A percentile compares a stretch with the other conserved stretches of the same genome.
These are phyloP conservation scores for Blastomyces gilchristii DNA, from an alignment of 2,329 filamentous ascomycete species.

Conservation along the genomic window DNA sequence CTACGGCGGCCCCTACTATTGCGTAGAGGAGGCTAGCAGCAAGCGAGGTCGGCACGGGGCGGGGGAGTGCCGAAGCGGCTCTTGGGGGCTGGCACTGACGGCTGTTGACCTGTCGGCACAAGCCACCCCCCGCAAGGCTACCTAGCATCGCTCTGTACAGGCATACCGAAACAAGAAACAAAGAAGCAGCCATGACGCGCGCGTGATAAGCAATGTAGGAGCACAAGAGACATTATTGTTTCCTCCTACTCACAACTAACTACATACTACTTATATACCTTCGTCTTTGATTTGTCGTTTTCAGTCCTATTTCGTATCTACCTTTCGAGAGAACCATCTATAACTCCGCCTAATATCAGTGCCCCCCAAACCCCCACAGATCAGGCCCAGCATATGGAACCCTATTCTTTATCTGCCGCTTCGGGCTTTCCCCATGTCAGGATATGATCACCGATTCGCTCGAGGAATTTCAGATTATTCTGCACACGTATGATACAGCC, in stretches of 20 bases:
- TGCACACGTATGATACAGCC: neutral
- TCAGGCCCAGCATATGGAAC: conserved; percentile 2
- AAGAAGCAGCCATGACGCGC: neutral
- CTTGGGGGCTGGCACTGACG: neutral
- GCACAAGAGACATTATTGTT: neutral
- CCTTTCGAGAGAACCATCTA: neutral
- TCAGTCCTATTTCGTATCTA: neutral
- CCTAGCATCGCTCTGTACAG: no score
- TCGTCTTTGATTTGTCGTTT: neutral
- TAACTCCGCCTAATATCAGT: neutral
- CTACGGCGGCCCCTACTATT: no score
- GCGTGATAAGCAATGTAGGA: neutral
- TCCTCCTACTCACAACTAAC: neutral
- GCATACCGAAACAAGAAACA: neutral
- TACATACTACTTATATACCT: neutral
- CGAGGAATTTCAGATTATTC: neutral
- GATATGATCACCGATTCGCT: conserved; percentile 4
- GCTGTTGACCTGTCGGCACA: no score
- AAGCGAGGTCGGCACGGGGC: no score
- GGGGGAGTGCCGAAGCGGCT: neutral
- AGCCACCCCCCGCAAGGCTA: no score
- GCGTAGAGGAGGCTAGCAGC: no score
- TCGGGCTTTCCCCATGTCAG: conserved; percentile 8
- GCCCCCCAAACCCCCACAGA: neutral
- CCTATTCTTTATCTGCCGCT: neutral